Evolutionary conservation across 768 basidiomycete species (phyloP).

Genomic region (Strobilomyces dryophilus): DNA sequence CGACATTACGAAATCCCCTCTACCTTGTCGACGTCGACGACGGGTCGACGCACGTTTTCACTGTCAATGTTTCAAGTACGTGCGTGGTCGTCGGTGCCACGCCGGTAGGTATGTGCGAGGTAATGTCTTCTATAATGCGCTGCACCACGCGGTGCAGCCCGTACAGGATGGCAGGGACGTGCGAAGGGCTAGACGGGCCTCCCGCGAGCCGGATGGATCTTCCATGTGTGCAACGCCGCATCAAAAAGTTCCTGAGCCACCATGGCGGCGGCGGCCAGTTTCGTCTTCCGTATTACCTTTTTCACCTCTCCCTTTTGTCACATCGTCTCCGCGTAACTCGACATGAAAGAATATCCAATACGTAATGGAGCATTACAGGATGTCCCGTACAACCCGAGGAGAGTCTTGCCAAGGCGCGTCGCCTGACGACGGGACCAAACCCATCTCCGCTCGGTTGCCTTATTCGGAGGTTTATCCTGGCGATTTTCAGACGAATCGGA

Average conservation of each 20-base stretch:
- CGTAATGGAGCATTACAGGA: too few relatives aligned
- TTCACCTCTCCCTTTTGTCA: not conserved
- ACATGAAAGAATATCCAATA: too few relatives aligned
- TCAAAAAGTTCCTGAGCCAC: not conserved
- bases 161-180: too few relatives aligned
- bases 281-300: too few relatives aligned
- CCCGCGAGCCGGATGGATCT: not conserved
- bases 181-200: not conserved
- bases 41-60: too few relatives aligned
- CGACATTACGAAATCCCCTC: not conserved
- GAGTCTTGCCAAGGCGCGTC: not conserved
- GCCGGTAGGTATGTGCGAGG: not conserved
- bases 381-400: too few relatives aligned
- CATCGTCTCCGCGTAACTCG: constrained; percentile 2
- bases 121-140: not conserved
- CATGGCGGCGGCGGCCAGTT: not conserved
- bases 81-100: not conserved
- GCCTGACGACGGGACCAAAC: not conserved
- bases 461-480: not conserved
- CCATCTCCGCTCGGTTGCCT: not conserved
- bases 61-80: too few relatives aligned
- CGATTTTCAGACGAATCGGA: not conserved
- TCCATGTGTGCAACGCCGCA: not conserved
- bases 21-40: not conserved
- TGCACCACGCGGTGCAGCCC: too few relatives aligned